Evolutionary conservation across 1,284 basidiomycete genomes (phyloP).

Genomic region (Ceratobasidium theobromae): DNA sequence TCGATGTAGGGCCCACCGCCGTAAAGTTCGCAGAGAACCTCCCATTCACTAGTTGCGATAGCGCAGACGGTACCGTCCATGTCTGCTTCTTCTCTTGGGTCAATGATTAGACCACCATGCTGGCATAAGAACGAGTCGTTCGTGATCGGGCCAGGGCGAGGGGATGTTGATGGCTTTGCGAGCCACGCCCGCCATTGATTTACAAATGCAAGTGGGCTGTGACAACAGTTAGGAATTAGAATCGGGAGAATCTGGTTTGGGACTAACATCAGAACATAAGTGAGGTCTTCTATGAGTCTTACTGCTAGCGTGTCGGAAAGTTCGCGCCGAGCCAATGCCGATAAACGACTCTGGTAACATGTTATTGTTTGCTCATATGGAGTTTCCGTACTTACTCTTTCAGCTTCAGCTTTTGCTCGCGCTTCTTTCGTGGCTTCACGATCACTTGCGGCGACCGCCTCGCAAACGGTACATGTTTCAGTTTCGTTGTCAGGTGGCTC

Average conservation of each 20-base stretch:
- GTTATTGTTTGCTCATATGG: background rate
- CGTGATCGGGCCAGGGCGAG: conserved; percentile 2
- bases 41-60: conserved; percentile 12
- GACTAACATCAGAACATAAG: conserved; percentile 5
- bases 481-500: conserved; percentile 4
- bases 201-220: conserved; percentile 6
- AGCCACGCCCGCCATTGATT: conserved; percentile 23
- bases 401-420: conserved; percentile 11
- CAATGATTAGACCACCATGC: conserved; percentile 6
- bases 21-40: conserved; percentile 17
- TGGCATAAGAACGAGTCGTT: conserved; percentile 8
- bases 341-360: background rate
- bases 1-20: conserved; percentile 19
- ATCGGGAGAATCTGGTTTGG: background rate
- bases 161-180: background rate
- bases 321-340: background rate
- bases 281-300: conserved; percentile 9
- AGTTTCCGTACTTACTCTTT: background rate
- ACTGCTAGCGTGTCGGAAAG: background rate
- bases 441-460: conserved; percentile 11
- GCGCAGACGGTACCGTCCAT: conserved; percentile 6
- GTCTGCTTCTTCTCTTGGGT: conserved; percentile 3
- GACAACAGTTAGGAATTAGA: background rate
- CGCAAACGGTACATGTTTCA: conserved; percentile 4
- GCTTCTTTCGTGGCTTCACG: conserved; percentile 13